These are phyloP conservation scores for Alnus glutinosa DNA, from an alignment of 306 rosid genomes.

Conservation along the genomic window DNA sequence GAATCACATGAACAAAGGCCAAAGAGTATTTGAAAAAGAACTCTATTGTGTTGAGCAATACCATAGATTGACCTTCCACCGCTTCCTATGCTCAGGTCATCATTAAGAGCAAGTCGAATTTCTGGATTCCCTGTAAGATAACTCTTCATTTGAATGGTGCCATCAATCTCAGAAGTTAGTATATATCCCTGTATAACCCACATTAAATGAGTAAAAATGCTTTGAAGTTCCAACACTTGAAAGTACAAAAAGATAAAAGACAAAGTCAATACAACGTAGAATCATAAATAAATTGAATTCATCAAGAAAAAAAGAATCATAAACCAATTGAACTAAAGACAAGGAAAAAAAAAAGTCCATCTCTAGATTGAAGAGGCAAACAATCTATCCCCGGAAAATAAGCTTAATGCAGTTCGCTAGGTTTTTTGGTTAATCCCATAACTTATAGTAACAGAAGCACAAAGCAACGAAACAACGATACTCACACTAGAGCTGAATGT, in stretches of 20 bases:
- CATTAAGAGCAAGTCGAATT: constrained; percentile 88
- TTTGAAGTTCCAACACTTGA: neutral
- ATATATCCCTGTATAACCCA: constrained; percentile 70
- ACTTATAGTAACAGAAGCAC: neutral
- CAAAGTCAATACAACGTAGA: neutral
- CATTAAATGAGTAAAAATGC: constrained; percentile 22
- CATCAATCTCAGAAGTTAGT: constrained; percentile 96
- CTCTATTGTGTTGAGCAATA: constrained; percentile 16
- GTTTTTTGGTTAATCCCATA: neutral
- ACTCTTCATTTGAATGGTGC: constrained; percentile 98
- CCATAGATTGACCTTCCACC: constrained; percentile 58
- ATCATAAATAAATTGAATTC: neutral
- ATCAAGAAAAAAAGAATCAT: neutral
- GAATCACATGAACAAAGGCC: constrained; percentile 9
- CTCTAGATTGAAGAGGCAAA: neutral
- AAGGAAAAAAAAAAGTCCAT: neutral
- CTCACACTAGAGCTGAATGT: constrained; percentile 96
- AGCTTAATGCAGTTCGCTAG: neutral
- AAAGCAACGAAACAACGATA: constrained; percentile 10
- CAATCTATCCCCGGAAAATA: neutral
- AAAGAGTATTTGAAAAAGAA: constrained; percentile 8
- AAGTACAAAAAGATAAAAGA: constrained; percentile 2
- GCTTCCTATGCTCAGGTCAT: constrained; percentile 80
- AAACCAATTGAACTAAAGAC: neutral
- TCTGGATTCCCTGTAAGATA: constrained; percentile 91